These are phyloP conservation scores for Nelumbo lutea DNA, from an alignment of 164 flowering plant genomes.

Conservation along the genomic window DNA sequence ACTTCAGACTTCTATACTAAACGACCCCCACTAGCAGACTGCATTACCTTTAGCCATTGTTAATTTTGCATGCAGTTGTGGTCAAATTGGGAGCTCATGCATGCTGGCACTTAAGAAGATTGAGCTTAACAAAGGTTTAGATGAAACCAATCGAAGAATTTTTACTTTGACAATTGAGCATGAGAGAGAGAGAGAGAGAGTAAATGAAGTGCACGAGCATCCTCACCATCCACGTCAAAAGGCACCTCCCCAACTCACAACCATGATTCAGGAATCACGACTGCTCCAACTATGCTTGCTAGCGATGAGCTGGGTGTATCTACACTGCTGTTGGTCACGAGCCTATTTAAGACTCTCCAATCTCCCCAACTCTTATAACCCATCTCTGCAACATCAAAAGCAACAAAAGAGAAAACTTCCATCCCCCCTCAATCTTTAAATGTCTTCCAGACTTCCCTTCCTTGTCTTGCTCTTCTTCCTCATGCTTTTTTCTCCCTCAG, in stretches of 20 bases:
- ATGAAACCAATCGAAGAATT: too few species aligned
- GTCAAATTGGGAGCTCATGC: too few species aligned
- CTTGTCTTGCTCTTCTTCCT: conserved; percentile 17
- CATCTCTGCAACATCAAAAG: not conserved
- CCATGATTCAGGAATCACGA: conserved; percentile 1
- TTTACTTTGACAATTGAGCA: too few species aligned
- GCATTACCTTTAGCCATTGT: too few species aligned
- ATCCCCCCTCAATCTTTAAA: conserved; percentile 3
- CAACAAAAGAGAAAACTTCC: not conserved
- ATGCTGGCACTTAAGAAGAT: too few species aligned
- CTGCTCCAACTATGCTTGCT: conserved; percentile 10
- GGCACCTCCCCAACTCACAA: not conserved
- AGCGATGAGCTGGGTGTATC: conserved; percentile 35
- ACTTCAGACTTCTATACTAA: too few species aligned
- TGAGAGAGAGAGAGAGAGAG: not conserved
- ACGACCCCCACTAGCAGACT: too few species aligned
- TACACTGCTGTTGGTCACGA: conserved; percentile 27
- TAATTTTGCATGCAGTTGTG: too few species aligned
- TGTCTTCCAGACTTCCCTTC: conserved; percentile 17
- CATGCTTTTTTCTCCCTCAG: conserved; percentile 13
- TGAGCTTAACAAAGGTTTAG: too few species aligned
- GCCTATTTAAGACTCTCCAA: conserved; percentile 22
- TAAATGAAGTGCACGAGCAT: conserved; percentile 20
- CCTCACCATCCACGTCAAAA: conserved; percentile 18
- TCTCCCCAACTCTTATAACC: conserved; percentile 7